Evolutionary conservation across 192 early-diverging fungal genomes (phyloP).

Genomic region (Mortierella hygrophila): DNA sequence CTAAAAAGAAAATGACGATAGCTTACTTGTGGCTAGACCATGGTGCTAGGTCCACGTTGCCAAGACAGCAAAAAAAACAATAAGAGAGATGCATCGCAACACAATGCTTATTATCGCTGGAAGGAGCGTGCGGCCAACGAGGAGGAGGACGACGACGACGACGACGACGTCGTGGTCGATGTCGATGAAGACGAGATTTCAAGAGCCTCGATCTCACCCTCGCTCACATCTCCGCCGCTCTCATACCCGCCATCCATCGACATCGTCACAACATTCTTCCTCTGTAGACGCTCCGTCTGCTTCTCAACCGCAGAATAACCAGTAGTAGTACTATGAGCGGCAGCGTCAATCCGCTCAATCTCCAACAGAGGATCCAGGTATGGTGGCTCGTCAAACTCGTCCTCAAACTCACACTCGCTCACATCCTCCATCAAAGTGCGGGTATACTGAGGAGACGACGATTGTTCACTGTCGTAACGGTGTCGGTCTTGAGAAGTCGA

Average conservation of each 20-base stretch:
- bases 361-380: conserved; percentile 26
- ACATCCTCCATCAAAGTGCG: conserved; percentile 8
- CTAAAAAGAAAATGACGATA: neutral
- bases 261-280: neutral
- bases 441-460: neutral
- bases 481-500: neutral
- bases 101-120: neutral
- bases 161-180: neutral
- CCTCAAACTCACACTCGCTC: conserved; percentile 13
- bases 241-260: neutral
- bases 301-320: neutral
- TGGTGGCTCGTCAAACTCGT: conserved; percentile 29
- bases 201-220: conserved; percentile 1
- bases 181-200: neutral
- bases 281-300: neutral
- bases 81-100: neutral
- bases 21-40: neutral
- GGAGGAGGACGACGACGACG: neutral
- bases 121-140: neutral
- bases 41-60: neutral
- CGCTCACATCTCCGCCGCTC: neutral
- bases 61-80: neutral
- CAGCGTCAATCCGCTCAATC: neutral
- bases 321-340: neutral
- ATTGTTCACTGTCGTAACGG: neutral